These are phyloP conservation scores for Citropsis articulata DNA, from an alignment of 345 rosid genomes.

Conservation along the genomic window DNA sequence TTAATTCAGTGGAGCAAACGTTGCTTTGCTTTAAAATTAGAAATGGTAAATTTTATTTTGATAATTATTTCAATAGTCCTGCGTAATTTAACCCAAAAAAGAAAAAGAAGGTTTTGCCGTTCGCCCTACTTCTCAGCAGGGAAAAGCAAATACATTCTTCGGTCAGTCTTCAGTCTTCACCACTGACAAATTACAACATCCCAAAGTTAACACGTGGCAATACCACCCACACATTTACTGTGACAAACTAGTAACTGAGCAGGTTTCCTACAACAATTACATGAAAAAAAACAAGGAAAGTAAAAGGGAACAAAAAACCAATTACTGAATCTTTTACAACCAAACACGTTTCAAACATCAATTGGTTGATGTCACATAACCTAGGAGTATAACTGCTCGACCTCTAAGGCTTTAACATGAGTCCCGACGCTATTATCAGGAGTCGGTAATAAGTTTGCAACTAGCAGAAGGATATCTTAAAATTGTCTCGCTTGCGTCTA, in stretches of 20 bases:
- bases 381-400: neutral
- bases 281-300: neutral
- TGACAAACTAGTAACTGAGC: neutral
- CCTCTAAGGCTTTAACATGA: neutral
- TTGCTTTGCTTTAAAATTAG: no score
- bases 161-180: neutral
- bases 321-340: no score
- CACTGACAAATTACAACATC: neutral
- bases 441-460: neutral
- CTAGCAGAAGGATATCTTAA: neutral
- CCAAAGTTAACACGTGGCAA: neutral
- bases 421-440: neutral
- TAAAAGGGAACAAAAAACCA: no score
- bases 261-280: constrained; percentile 6
- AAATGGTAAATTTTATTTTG: no score
- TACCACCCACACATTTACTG: neutral
- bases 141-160: neutral
- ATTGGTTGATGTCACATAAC: neutral
- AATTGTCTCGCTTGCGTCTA: neutral
- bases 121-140: no score
- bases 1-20: no score
- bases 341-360: constrained; percentile 8
- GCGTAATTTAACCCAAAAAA: no score
- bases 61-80: no score
- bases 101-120: no score